These are phyloP conservation scores for Aspergillus thermomutatus DNA, from an alignment of 2,329 filamentous ascomycete genomes.

Conservation along the genomic window DNA sequence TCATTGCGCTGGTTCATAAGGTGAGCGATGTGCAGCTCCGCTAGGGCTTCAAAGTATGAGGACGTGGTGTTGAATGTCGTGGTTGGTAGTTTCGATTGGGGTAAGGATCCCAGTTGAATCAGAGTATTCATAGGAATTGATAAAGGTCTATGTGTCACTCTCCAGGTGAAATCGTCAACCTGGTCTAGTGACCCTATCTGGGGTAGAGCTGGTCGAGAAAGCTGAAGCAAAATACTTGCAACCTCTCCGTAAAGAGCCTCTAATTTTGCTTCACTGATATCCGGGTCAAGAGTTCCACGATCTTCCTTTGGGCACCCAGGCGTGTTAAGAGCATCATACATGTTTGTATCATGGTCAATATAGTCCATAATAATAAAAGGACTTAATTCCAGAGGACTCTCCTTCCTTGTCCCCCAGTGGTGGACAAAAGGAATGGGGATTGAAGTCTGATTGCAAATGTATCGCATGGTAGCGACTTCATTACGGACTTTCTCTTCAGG, in stretches of 20 bases:
- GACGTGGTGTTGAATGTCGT: slow-evolving; percentile 27
- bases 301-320: background rate
- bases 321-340: background rate
- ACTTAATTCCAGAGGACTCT: slow-evolving; percentile 6
- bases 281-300: slow-evolving; percentile 2
- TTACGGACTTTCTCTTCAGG: background rate
- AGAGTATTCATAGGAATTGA: slow-evolving; percentile 43
- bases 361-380: background rate
- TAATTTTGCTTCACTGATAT: slow-evolving; percentile 1
- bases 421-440: background rate
- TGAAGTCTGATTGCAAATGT: background rate
- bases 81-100: slow-evolving; percentile 10
- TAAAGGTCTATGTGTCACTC: slow-evolving; percentile 33
- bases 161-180: slow-evolving; percentile 14
- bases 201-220: slow-evolving; percentile 32
- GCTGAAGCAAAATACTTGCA: slow-evolving; percentile 40
- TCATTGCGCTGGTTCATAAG: slow-evolving; percentile 38
- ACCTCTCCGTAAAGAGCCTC: slow-evolving; percentile 35
- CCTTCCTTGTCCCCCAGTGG: background rate
- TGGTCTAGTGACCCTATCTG: slow-evolving; percentile 39
- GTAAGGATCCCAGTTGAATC: slow-evolving; percentile 19
- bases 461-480: background rate
- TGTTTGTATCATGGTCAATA: background rate
- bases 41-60: slow-evolving; percentile 38
- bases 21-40: slow-evolving; percentile 43